phyloP scores from a whole-genome alignment of 108 stramenopile species.

The Craspedostauros australis region DNA sequence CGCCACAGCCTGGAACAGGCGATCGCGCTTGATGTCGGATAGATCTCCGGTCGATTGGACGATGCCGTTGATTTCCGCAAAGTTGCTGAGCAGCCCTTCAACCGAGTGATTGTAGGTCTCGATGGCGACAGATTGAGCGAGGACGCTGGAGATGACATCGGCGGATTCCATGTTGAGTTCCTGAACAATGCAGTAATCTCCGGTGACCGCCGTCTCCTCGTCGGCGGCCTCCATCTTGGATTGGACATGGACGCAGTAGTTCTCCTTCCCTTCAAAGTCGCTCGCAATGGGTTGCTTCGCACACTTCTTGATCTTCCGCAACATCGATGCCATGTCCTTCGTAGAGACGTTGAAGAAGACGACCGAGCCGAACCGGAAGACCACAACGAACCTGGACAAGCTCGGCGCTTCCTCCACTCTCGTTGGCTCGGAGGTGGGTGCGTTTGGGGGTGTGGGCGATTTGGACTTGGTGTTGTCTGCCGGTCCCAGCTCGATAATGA shows the following conservation, averaged over 20 bases:
- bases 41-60: slow-evolving; percentile 70
- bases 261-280: slow-evolving; percentile 81
- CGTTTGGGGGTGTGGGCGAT: slow-evolving; percentile 18
- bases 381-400: slow-evolving; percentile 76
- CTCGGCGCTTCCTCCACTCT: slow-evolving; percentile 22
- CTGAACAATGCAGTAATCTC: slow-evolving; percentile 75
- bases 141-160: slow-evolving; percentile 83
- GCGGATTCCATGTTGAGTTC: slow-evolving; percentile 86
- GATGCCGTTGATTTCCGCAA: slow-evolving; percentile 70
- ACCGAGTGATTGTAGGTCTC: slow-evolving; percentile 87
- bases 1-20: slow-evolving; percentile 75
- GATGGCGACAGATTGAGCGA: slow-evolving; percentile 89
- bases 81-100: slow-evolving; percentile 75
- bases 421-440: slow-evolving; percentile 1
- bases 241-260: slow-evolving; percentile 76
- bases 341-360: slow-evolving; percentile 86
- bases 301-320: slow-evolving; percentile 65
- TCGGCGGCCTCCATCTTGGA: slow-evolving; percentile 22
- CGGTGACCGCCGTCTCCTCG: slow-evolving; percentile 51
- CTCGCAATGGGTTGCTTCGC: slow-evolving; percentile 44
- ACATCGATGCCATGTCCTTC: slow-evolving; percentile 38
- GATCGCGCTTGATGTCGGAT: slow-evolving; percentile 49
- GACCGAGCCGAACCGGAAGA: slow-evolving; percentile 87
- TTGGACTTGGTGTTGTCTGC: background rate
- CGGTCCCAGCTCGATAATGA: slow-evolving; percentile 24